Percentiles rank a stretch among this genome's conserved stretches.
Evolutionary conservation across 805 yeast genomes (phyloP).

Genomic region (Wickerhamiella parazyma): DNA sequence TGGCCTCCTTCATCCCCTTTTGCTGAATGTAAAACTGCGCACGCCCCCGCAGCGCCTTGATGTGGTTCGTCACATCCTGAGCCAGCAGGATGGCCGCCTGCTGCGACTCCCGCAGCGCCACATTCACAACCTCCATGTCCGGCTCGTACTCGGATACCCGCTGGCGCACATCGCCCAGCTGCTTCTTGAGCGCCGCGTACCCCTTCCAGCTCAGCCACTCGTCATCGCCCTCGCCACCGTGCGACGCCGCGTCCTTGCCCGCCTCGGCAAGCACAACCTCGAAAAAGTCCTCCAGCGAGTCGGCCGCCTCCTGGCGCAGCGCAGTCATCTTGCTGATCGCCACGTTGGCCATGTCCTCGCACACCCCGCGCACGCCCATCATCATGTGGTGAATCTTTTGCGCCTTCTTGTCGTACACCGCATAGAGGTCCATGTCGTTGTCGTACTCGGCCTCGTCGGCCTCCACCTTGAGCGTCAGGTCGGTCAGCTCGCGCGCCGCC

Average conservation of each 20-base stretch:
- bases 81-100: slow-evolving; percentile 18
- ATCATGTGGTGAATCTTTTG: slow-evolving; percentile 16
- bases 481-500: slow-evolving; percentile 11
- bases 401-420: slow-evolving; percentile 15
- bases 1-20: slow-evolving; percentile 7
- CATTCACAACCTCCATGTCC: slow-evolving; percentile 16
- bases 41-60: slow-evolving; percentile 15
- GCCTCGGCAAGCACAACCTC: slow-evolving; percentile 20
- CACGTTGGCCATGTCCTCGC: slow-evolving; percentile 19
- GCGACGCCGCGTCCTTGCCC: slow-evolving; percentile 15
- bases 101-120: slow-evolving; percentile 20
- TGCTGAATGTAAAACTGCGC: slow-evolving; percentile 20
- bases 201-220: slow-evolving; percentile 19
- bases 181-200: slow-evolving; percentile 17
- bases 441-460: slow-evolving; percentile 14
- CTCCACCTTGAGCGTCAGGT: slow-evolving; percentile 17
- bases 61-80: slow-evolving; percentile 17
- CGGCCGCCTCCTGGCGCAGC: slow-evolving; percentile 20
- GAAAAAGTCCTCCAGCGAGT: slow-evolving; percentile 21
- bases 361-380: slow-evolving; percentile 18
- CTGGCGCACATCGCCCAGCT: slow-evolving; percentile 13
- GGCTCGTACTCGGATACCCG: slow-evolving; percentile 16
- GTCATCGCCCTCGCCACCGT: slow-evolving; percentile 33
- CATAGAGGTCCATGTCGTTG: slow-evolving; percentile 15
- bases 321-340: slow-evolving; percentile 14